A percentile compares a stretch with the other conserved stretches of the same genome.
Evolutionary conservation across 163 green algal species (phyloP).

Genomic region (Scenedesmus sp.): DNA sequence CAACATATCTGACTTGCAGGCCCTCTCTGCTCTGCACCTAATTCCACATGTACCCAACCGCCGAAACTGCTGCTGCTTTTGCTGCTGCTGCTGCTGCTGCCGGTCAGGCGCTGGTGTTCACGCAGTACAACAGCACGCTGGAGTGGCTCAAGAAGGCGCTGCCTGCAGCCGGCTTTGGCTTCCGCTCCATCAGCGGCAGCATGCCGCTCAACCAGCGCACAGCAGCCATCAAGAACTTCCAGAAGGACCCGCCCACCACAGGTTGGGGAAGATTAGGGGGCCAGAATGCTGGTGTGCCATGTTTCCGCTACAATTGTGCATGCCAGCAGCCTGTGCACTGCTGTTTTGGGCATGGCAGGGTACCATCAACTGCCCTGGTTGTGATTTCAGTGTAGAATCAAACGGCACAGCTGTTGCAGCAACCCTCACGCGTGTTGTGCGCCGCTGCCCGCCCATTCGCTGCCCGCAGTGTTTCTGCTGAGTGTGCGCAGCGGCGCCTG

Average conservation of each 20-base stretch:
- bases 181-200: constrained; percentile 65
- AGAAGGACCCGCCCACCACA: neutral
- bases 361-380: too few relatives aligned
- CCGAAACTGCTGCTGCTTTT: neutral
- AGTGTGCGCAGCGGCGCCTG: constrained; percentile 61
- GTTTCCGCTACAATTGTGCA: too few relatives aligned
- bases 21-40: neutral
- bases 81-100: neutral
- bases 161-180: constrained; percentile 65
- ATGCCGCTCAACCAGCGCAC: constrained; percentile 72
- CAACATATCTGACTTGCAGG: too few relatives aligned
- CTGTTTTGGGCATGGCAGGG: too few relatives aligned
- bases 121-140: constrained; percentile 62
- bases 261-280: neutral
- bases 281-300: neutral
- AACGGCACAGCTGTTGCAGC: too few relatives aligned
- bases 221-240: constrained; percentile 62
- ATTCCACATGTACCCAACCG: neutral
- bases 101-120: constrained; percentile 83
- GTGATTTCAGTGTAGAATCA: too few relatives aligned
- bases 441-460: neutral
- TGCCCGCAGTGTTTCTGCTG: constrained; percentile 76
- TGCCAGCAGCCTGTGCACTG: too few relatives aligned
- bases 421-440: neutral
- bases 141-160: constrained; percentile 69